Conservation (phyloP, 1,284 basidiomycete species). For the Omphalotus olearius region DNA sequence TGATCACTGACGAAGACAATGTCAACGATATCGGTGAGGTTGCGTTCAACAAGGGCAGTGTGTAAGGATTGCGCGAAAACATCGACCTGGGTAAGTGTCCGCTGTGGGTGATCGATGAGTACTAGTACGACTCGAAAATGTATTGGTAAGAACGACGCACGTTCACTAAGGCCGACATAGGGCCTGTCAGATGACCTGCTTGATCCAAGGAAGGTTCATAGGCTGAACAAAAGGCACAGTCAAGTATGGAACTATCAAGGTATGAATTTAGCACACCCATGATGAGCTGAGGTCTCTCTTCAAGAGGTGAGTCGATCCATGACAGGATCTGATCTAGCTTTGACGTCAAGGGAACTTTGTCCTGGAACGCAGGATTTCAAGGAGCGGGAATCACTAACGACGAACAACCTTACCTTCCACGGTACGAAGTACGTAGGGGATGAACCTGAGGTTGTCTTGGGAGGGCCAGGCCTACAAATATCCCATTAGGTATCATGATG, state of each 20-base stretch:
- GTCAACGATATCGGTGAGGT: conserved; percentile 81
- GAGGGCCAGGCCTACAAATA: conserved; percentile 71
- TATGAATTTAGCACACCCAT: conserved; percentile 46
- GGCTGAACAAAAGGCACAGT: conserved; percentile 32
- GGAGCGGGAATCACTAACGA: neutral
- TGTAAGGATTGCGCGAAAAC: conserved; percentile 70
- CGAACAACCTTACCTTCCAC: conserved; percentile 50
- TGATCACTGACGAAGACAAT: conserved; percentile 91
- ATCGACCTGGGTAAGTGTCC: conserved; percentile 70
- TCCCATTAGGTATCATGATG: neutral
- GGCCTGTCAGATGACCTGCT: conserved; percentile 78
- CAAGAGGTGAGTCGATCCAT: conserved; percentile 75
- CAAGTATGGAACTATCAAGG: neutral
- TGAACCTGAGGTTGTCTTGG: conserved; percentile 58
- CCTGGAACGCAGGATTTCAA: conserved; percentile 29
- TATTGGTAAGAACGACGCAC: conserved; percentile 34
- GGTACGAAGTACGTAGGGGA: conserved; percentile 74
- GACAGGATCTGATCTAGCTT: conserved; percentile 72
- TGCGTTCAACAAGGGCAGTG: conserved; percentile 58
- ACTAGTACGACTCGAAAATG: neutral
- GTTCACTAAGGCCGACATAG: conserved; percentile 68
- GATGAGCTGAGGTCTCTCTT: conserved; percentile 73
- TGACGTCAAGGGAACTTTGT: conserved; percentile 55
- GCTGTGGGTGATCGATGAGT: conserved; percentile 29
- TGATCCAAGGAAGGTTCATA: conserved; percentile 80